phyloP scores from a whole-genome alignment of 2,329 filamentous ascomycete species.

The Neurospora sp. region DNA sequence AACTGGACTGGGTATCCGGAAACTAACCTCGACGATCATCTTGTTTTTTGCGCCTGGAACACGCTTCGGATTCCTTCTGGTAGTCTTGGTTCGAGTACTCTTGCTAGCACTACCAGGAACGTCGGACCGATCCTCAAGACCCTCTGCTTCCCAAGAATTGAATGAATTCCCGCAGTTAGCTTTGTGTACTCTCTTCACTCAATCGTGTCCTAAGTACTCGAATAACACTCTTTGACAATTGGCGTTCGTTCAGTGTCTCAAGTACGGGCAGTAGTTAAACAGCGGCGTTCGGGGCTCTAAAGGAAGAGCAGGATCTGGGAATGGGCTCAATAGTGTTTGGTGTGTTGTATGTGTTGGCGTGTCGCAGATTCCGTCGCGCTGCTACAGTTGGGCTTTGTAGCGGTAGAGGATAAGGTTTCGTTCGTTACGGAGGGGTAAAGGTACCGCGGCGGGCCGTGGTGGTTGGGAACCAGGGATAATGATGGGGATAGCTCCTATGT shows the following conservation, averaged over 20 bases:
- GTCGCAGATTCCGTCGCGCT: background rate
- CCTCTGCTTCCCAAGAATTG: background rate
- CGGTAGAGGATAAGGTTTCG: background rate
- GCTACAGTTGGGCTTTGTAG: background rate
- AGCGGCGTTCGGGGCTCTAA: background rate
- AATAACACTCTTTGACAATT: background rate
- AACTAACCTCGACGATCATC: constrained; percentile 30
- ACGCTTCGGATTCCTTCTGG: background rate
- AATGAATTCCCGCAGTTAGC: background rate
- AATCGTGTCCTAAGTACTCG: background rate
- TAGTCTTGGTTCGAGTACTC: constrained; percentile 1
- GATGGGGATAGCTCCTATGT: background rate
- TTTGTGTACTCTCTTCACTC: background rate
- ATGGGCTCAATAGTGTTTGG: too few relatives aligned
- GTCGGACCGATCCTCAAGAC: background rate
- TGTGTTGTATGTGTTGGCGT: background rate
- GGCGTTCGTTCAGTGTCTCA: background rate
- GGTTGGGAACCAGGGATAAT: background rate
- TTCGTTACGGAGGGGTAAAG: background rate
- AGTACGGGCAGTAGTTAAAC: background rate
- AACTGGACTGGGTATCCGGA: background rate
- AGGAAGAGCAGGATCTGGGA: background rate
- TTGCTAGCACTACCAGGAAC: background rate
- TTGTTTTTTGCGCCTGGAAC: constrained; percentile 7
- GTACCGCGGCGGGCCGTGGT: background rate